phyloP scores from a whole-genome alignment of 2,329 filamentous ascomycete species.

The Hypoxylon sp. region DNA sequence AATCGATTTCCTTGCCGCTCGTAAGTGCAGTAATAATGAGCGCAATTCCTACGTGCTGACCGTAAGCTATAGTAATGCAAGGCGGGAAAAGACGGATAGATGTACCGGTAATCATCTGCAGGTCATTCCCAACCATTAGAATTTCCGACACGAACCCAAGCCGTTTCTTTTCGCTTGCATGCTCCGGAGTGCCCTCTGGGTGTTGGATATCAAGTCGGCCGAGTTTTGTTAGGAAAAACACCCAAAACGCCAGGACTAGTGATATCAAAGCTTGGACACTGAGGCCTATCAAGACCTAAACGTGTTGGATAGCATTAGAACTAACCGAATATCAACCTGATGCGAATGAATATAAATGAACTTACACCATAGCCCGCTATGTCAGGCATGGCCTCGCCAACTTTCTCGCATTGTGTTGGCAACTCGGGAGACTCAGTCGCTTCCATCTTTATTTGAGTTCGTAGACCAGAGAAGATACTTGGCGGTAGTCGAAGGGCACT shows the following conservation, averaged over 20 bases:
- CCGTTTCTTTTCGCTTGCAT: conserved; percentile 52
- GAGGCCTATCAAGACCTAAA: conserved; percentile 54
- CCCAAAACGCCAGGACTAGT: conserved; percentile 52
- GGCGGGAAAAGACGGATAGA: not conserved
- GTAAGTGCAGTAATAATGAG: conserved; percentile 53
- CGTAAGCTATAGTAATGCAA: conserved; percentile 11
- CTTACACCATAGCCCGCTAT: conserved; percentile 55
- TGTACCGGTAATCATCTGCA: conserved; percentile 53
- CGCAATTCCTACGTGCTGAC: conserved; percentile 38
- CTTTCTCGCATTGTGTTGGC: conserved; percentile 50
- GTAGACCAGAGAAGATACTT: conserved; percentile 18
- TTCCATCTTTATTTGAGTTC: conserved; percentile 28
- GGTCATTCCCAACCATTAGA: conserved; percentile 55
- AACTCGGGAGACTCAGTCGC: conserved; percentile 25
- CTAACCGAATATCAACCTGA: not conserved
- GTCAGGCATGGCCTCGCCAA: conserved; percentile 52
- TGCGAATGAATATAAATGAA: not conserved
- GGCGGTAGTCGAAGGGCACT: not conserved
- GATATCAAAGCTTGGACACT: conserved; percentile 52
- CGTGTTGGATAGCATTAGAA: conserved; percentile 21
- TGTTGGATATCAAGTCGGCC: conserved; percentile 50
- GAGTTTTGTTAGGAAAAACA: conserved; percentile 54
- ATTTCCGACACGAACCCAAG: conserved; percentile 54
- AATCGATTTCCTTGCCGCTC: conserved; percentile 42
- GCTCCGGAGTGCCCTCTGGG: conserved; percentile 50